A percentile compares a stretch with the other conserved stretches of the same genome.
Evolutionary conservation across 2,329 filamentous ascomycete genomes (phyloP).

Genomic region (Cladosporium sp.): DNA sequence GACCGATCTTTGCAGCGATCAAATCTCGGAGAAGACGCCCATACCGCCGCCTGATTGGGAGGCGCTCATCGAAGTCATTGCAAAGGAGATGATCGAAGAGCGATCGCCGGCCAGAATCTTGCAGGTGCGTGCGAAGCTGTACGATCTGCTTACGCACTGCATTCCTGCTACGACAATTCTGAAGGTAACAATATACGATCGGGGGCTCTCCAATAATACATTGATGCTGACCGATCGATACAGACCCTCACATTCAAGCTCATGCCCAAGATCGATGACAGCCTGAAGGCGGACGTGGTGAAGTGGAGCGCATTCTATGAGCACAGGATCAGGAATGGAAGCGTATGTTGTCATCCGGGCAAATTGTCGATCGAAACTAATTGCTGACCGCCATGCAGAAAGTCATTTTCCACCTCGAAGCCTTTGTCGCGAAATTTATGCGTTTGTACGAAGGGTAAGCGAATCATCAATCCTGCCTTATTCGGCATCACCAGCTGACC

Average conservation of each 20-base stretch:
- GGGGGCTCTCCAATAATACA: no score
- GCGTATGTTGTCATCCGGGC: slow-evolving; percentile 33
- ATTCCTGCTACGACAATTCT: slow-evolving; percentile 92
- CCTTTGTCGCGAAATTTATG: slow-evolving; percentile 99
- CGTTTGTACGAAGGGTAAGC: slow-evolving; percentile 81
- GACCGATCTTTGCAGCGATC: slow-evolving; percentile 57
- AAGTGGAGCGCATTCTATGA: slow-evolving; percentile 97
- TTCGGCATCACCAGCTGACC: neutral
- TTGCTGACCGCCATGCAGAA: slow-evolving; percentile 46
- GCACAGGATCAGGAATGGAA: slow-evolving; percentile 84
- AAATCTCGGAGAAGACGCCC: slow-evolving; percentile 75
- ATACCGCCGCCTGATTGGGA: slow-evolving; percentile 98
- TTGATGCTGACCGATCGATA: neutral
- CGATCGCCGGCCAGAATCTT: slow-evolving; percentile 85
- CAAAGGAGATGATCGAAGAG: slow-evolving; percentile 89
- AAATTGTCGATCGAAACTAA: neutral
- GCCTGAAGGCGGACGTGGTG: slow-evolving; percentile 83
- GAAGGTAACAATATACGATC: no score
- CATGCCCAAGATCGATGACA: slow-evolving; percentile 78
- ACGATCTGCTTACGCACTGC: slow-evolving; percentile 93
- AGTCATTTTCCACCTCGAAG: slow-evolving; percentile 96
- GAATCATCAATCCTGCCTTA: neutral
- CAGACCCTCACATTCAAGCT: slow-evolving; percentile 87
- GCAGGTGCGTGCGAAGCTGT: slow-evolving; percentile 85
- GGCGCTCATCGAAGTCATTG: slow-evolving; percentile 78